Conservation (phyloP, 768 basidiomycete genomes). For the Boletus rubropictus region DNA sequence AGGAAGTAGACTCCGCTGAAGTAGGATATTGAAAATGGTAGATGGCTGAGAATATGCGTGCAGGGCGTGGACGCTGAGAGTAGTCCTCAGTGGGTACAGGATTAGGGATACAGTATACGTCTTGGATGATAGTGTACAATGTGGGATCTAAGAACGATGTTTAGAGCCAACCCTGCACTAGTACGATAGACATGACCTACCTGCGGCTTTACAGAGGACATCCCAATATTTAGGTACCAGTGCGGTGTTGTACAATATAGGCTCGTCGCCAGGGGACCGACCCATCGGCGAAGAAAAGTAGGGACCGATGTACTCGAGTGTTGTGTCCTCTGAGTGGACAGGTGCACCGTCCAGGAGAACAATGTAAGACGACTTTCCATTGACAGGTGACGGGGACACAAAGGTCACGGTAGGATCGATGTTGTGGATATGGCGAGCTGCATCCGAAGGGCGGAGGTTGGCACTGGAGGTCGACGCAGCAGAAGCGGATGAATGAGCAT, state of each 20-base stretch:
- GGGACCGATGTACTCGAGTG: constrained; percentile 30
- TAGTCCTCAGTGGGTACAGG: constrained; percentile 16
- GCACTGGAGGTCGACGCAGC: constrained; percentile 1
- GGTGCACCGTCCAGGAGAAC: constrained; percentile 46
- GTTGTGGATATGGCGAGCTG: constrained; percentile 47
- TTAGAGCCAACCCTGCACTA: neutral
- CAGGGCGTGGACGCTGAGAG: constrained; percentile 22
- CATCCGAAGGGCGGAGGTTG: constrained; percentile 9
- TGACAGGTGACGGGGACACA: constrained; percentile 41
- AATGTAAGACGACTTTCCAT: constrained; percentile 50
- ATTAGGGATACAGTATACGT: constrained; percentile 39
- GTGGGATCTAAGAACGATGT: constrained; percentile 51
- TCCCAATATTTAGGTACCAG: constrained; percentile 65
- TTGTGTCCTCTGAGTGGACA: constrained; percentile 48
- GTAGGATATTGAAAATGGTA: constrained; percentile 49
- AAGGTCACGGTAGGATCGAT: constrained; percentile 70
- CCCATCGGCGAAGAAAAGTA: constrained; percentile 30
- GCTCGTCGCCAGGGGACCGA: constrained; percentile 21
- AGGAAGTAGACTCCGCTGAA: constrained; percentile 6
- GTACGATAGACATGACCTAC: constrained; percentile 32
- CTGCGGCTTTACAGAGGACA: constrained; percentile 47
- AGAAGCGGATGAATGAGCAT: neutral
- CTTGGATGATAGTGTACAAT: constrained; percentile 60
- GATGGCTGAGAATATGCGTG: constrained; percentile 48
- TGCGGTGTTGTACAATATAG: constrained; percentile 51